Base-by-base conservation (phyloP, 345 rosid species). In the Salix purpurea region DNA sequence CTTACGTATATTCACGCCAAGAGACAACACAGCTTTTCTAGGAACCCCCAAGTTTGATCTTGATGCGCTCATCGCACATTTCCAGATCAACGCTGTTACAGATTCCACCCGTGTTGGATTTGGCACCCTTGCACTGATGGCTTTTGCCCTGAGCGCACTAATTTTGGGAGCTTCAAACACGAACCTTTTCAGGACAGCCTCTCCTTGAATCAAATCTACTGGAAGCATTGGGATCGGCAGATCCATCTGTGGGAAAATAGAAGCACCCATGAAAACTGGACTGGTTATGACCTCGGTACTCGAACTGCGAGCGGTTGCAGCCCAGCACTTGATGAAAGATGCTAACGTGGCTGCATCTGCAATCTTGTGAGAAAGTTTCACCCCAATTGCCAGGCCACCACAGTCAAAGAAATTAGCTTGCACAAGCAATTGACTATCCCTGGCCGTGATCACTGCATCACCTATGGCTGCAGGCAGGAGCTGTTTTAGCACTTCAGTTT, bases 401-500 rank as follows among this genome's bases (percentile, higher is more conserved):
- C 88, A 76, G 12, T 70, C 60, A 37, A 81, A 85, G 72, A 66
- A 61, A 70, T 75, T 85, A 8, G 73, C 84, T 64, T 85, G 84
- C 34, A 76, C 73, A 13, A 76, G 69, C 4, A 76, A 39, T 1
- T 67, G 8, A 21, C 32, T 74, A 4, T 69, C 80, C 0, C 77
- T 62, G 70, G 77, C 74, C 8, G 71, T 71, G 64, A 67, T 34
- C 36, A 0, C 69, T 1, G 36, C 12, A 7, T 75, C 79, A 54
- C 72, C 46, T 64, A 65, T 30, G 37, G 42, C 28, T 34, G 56
- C 69, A 77, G 85, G 83, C 75, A 87, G 71, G 60, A 83, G 73
- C 15, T 69, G 67, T 36, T 76, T 36, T 23, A 80, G 36, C 6
- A 73, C 24, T 7, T 52, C 7, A 12, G 12, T 4, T 10, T 82